Evolutionary conservation across 768 basidiomycete genomes (phyloP).

Genomic region (Tulasnella sp.): DNA sequence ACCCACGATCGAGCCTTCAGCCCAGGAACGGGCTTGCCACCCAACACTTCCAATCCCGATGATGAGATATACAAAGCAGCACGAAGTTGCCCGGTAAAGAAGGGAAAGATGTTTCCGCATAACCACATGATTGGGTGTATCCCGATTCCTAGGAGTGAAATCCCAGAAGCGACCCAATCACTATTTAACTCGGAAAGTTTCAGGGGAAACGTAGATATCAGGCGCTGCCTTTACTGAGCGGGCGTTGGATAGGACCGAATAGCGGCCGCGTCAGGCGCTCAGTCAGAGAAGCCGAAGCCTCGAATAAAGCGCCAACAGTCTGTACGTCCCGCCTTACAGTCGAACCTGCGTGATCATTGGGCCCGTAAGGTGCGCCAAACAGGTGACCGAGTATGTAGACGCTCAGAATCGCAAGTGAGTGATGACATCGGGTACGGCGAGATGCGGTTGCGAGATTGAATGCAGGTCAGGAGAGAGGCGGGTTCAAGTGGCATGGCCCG

Average conservation of each 20-base stretch:
- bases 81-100: not conserved
- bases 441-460: not conserved
- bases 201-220: not conserved
- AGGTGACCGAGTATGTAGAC: conserved; percentile 12
- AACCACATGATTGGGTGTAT: conserved; percentile 8
- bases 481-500: conserved; percentile 3
- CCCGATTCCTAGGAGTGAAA: too few relatives aligned
- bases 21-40: not conserved
- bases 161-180: too few relatives aligned
- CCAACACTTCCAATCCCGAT: not conserved
- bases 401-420: not conserved
- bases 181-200: too few relatives aligned
- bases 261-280: not conserved
- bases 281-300: not conserved
- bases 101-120: conserved; percentile 1
- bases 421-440: not conserved
- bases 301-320: not conserved
- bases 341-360: not conserved
- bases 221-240: conserved; percentile 9
- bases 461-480: not conserved
- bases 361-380: not conserved
- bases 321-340: conserved; percentile 15
- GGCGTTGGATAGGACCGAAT: not conserved
- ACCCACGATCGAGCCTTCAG: too few relatives aligned
- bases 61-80: not conserved